Base-by-base conservation (phyloP, 768 basidiomycete species). In the Floccularia luteovirens region DNA sequence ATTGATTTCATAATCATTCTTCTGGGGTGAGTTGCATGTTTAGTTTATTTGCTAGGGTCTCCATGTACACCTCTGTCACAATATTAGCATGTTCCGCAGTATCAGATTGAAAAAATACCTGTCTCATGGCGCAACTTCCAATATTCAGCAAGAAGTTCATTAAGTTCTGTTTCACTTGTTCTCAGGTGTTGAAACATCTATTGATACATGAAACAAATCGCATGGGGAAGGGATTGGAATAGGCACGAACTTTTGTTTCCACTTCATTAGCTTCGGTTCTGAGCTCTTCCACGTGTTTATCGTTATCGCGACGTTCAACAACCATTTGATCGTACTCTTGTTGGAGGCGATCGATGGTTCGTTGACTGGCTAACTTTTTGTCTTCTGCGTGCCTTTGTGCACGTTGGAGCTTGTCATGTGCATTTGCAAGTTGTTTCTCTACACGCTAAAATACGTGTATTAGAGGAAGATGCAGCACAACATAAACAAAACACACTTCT, bases 331-430 rank as follows among this genome's bases (percentile, higher is more conserved):
- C 78, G 54, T 87, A 90, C 59, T 91, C 86, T 25, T 63, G 70
- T 53, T 90, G 79, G 14, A 94, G 66, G 10, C 78, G 72, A 37
- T 84, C 81, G 41, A 92, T 80, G 5, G 79, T 82, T 44, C 75
- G 70, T 45, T 82, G 79, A 49, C 77, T 82, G n/a, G 79, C 72
- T 10, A 68, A 51, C 41, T 82, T 79, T 57, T 85, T 86, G 42
- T 92, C 90, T 56, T 87, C 84, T 4, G 82, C 81, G 46, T 86
- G 82, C 44, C 74, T 71, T 52, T 87, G 80, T 0, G 85, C 82
- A 20, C 87, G 76, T 41, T 83, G 78, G 6, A 91, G 71, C 58
- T 90, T 91, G 48, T 89, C 84, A 32, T 77, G 71, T 3, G 91
- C 91, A 56, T 92, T 90, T 5, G 67, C 61, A 8, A 89, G 65